Conservation (phyloP, 805 yeast genomes). For the Candida dajiaensis region DNA sequence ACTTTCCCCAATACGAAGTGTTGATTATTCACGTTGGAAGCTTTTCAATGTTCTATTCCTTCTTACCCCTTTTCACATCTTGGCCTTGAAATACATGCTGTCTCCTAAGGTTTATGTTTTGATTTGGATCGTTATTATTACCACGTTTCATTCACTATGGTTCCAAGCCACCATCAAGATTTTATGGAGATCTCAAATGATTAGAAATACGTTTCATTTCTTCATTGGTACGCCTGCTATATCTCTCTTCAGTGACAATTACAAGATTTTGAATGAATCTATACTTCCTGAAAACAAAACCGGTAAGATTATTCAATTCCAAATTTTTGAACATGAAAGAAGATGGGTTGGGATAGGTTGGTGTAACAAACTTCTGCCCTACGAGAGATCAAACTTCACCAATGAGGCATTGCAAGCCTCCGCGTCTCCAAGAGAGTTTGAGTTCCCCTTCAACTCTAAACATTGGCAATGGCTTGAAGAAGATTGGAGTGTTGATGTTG, state of each 20-base stretch:
- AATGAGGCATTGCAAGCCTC: conserved; percentile 30
- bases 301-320: conserved; percentile 41
- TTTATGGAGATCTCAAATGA: conserved; percentile 40
- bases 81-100: conserved; percentile 27
- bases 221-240: conserved; percentile 30
- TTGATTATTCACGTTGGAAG: conserved; percentile 27
- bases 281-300: conserved; percentile 34
- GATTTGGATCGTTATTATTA: conserved; percentile 29
- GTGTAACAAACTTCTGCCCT: conserved; percentile 44
- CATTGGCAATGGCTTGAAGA: conserved; percentile 57
- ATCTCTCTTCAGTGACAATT: conserved; percentile 17
- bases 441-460: conserved; percentile 40
- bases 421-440: conserved; percentile 30
- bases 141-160: conserved; percentile 42
- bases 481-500: conserved; percentile 42
- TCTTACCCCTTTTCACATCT: conserved; percentile 35
- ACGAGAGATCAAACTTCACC: conserved; percentile 46
- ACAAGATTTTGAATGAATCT: conserved; percentile 32
- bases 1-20: conserved; percentile 8
- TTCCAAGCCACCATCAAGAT: conserved; percentile 37
- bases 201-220: conserved; percentile 32
- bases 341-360: conserved; percentile 61
- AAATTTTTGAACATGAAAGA: conserved; percentile 50
- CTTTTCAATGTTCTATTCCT: conserved; percentile 27
- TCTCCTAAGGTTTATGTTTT: conserved; percentile 32